Base-by-base conservation (phyloP, 2,329 filamentous ascomycete species). In the Delphinella strobiligena region DNA sequence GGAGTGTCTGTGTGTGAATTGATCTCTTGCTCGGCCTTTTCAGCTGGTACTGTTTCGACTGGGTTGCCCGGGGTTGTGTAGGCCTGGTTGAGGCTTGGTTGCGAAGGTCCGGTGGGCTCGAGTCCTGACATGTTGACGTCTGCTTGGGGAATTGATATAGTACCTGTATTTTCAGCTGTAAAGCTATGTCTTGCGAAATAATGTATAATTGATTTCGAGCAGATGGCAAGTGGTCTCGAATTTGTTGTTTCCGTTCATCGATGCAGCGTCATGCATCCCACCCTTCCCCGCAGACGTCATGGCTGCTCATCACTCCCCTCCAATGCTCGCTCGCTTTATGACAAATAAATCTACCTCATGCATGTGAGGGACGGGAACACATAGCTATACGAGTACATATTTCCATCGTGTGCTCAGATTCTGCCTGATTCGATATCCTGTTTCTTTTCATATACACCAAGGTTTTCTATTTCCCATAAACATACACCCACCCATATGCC, bases 31-130 rank as follows among this genome's bases (percentile, higher is more conserved):
- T 56, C 46, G 2, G 44, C 34, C 30, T 54, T 37, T 45, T 70
- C 66, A 36, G 52, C 41, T 9, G 63, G 62, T 42, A 60, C 56
- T 41, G 64, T 61, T 17, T 55, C 48, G n/a, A 54, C 61, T 24
- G 65, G 59, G 50, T 71, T 71, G 46, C 61, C 62, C 2, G 61
- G 52, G 2, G 64, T 66, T 10, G 59, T 59, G 60, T 70, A 70
- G 38, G 61, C 65, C 49, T 65, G 55, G 44, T 59, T 39, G 19
- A 56, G 54, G 35, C 58, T 55, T 14, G 67, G 67, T 48, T 71
- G 66, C 19, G 63, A 61, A 19, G 61, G 57, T 27, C 57, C 62
- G 29, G 50, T 52, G 36, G 63, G 62, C 43, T 61, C 52, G 46
- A 64, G 56, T 30, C 50, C 58, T 22, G 60, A 59, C 56, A 62